Evolutionary conservation across 495 filamentous ascomycete species (phyloP), one percentile per base, ranked within the genome.

Genomic region (Daldinia concentrica): DNA sequence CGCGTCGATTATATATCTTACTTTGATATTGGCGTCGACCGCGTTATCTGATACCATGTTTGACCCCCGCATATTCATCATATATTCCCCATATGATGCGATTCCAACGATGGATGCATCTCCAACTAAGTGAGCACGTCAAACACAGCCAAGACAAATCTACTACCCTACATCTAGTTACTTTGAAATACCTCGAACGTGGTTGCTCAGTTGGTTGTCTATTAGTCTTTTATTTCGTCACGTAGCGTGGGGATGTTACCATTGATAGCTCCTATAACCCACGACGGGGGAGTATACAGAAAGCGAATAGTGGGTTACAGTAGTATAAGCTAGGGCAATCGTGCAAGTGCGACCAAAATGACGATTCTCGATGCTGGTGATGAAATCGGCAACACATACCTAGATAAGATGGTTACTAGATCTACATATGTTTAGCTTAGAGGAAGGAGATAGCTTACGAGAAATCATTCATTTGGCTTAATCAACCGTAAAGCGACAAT

Each of bases 1-100:
- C 4, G 32, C 34, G 22, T n/a, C 14, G 19, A 26, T 52, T 65
- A 68, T 73, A 66, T 73, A 73, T 69, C 57, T 59, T 62, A 15
- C 5, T 27, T 57, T 37, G 45, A 58, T 43, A 19, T 41, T 59
- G 36, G 14, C 52, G 15, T 39, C 11, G 43, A 65, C 26, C 34
- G 62, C 45, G 66, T 45, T 66, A 65, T 66, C 58, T 12, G 43
- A 65, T 54, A 12, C 27, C 14, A 66, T 54, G 45, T 50, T 39
- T 41, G 36, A 55, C 41, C 58, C 71, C 71, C 71, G 66, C 71
- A 66, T 39, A 69, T 73, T 73, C 62, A 24, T 62, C 66, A 73
- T 73, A 7, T 7, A n/a, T 56, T 43, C 66, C 48, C 51, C 62
- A 39, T 58, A 73, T 73, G 71, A 55, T 73, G 71, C 62, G 71